Conservation (phyloP, 352 stramenopile species). For the Globisporangium okanoganense region DNA sequence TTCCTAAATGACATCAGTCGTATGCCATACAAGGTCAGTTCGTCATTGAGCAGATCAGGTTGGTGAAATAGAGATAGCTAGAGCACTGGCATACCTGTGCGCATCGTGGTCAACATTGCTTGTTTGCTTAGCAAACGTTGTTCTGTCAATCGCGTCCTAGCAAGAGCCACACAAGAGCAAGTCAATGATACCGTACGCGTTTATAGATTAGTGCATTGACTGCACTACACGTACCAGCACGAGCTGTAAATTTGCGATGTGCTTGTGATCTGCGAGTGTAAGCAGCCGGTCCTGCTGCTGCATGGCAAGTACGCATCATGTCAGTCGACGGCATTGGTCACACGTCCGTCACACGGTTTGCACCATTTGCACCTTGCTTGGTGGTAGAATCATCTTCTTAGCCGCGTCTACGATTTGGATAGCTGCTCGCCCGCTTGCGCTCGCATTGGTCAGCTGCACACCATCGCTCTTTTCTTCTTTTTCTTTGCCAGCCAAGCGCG, state of each 20-base stretch:
- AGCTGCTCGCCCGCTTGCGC: background rate
- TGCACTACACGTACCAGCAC: constrained; percentile 21
- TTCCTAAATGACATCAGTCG: constrained; percentile 21
- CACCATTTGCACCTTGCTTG: background rate
- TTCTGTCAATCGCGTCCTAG: constrained; percentile 3
- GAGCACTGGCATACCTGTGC: background rate
- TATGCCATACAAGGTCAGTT: background rate
- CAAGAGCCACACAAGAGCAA: background rate
- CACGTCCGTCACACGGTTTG: background rate
- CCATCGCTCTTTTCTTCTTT: background rate
- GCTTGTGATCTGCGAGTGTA: constrained; percentile 54
- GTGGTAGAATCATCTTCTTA: background rate
- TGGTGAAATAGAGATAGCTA: background rate
- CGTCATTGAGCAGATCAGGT: background rate
- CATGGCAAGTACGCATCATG: background rate
- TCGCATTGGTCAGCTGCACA: background rate
- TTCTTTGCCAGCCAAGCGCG: constrained; percentile 11
- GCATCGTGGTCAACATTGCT: background rate
- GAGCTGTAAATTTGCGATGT: constrained; percentile 45
- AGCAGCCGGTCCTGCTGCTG: constrained; percentile 21
- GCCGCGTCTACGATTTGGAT: background rate
- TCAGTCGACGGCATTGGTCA: too few relatives aligned
- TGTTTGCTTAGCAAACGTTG: background rate
- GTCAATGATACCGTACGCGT: too few relatives aligned
- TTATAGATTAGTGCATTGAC: too few relatives aligned